Evolutionary conservation across 2,329 filamentous ascomycete species (phyloP).

Genomic region (Trichoderma cornu-damae): DNA sequence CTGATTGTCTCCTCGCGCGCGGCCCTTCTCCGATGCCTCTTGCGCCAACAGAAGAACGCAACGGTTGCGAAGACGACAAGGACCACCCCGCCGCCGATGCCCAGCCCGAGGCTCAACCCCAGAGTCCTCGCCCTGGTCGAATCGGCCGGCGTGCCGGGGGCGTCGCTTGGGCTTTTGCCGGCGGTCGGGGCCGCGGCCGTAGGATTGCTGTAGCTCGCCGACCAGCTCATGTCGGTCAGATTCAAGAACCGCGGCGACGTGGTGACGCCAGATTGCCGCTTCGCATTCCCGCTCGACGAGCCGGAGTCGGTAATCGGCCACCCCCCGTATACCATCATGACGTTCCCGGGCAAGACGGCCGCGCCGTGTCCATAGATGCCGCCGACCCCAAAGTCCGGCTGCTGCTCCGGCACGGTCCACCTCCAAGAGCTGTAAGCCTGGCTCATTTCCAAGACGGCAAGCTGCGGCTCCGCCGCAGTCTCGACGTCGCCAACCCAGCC

Average conservation of each 20-base stretch:
- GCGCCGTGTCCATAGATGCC: conserved; percentile 61
- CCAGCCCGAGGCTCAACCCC: conserved; percentile 60
- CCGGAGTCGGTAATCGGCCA: conserved; percentile 42
- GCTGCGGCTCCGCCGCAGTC: conserved; percentile 73
- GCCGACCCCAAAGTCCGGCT: conserved; percentile 39
- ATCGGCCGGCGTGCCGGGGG: conserved; percentile 23
- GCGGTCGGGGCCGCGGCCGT: conserved; percentile 13
- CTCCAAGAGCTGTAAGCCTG: conserved; percentile 69
- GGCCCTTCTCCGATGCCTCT: conserved; percentile 35
- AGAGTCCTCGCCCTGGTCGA: conserved; percentile 32
- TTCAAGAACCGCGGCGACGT: conserved; percentile 47
- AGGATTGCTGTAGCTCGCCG: conserved; percentile 46
- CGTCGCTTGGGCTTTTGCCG: conserved; percentile 17
- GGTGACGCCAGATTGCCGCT: conserved; percentile 30
- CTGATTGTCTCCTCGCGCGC: conserved; percentile 44
- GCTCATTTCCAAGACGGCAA: conserved; percentile 71
- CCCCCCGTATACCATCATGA: conserved; percentile 64
- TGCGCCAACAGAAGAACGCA: conserved; percentile 49
- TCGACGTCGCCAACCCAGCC: conserved; percentile 85
- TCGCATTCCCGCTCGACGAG: conserved; percentile 29
- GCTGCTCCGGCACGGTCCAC: conserved; percentile 59
- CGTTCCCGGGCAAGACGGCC: conserved; percentile 57
- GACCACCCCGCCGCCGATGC: conserved; percentile 53
- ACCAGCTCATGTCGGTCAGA: conserved; percentile 53
- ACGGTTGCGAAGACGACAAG: conserved; percentile 43